Evolutionary conservation across 805 yeast species (phyloP), one percentile per base, ranked within the genome.

Genomic region (Scheffersomyces lignosus): DNA sequence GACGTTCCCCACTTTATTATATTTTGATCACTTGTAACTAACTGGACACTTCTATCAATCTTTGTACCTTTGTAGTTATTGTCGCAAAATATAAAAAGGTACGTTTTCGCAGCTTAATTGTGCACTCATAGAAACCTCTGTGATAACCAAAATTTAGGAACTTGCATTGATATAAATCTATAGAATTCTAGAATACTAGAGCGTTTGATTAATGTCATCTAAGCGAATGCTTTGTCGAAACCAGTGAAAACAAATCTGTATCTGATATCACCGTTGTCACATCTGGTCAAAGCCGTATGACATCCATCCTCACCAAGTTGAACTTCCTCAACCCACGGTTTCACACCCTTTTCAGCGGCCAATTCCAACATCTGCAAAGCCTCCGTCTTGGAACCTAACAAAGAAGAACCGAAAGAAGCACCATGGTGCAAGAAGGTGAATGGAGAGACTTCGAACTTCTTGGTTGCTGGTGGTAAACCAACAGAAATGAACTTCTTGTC

Each of bases 241-340:
- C 76, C 78, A 38, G 75, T 72, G 45, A 83, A 64, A 7, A 81
- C 81, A 51, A 77, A 78, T 67, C 88, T 74, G 58, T 80, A 82
- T 48, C 75, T 74, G 31, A 79, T 80, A 43, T 80, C 80, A 51
- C 81, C 79, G 15, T 60, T 43, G 38, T 73, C 70, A 37, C 78
- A 68, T 54, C 78, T 75, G 29, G 71, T 70, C 56, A 82, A 70
- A 3, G 80, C 86, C 47, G 71, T 64, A 25, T 71, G 66, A 33
- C 78, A 77, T 49, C 75, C 75, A 30, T 62, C 75, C 46, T 69
- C 80, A 36, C 65, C 60, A 46, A 81, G 70, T 18, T 78, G 76
- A 33, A 83, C 62, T 18, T 69, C 65, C 62, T 83, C 87, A 35
- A 76, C 71, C 83, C 85, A 80, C 15, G 87, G 80, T 38, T 64